These are phyloP conservation scores for Trichosporon ovoides DNA, from an alignment of 1,284 basidiomycete species.

Conservation along the genomic window DNA sequence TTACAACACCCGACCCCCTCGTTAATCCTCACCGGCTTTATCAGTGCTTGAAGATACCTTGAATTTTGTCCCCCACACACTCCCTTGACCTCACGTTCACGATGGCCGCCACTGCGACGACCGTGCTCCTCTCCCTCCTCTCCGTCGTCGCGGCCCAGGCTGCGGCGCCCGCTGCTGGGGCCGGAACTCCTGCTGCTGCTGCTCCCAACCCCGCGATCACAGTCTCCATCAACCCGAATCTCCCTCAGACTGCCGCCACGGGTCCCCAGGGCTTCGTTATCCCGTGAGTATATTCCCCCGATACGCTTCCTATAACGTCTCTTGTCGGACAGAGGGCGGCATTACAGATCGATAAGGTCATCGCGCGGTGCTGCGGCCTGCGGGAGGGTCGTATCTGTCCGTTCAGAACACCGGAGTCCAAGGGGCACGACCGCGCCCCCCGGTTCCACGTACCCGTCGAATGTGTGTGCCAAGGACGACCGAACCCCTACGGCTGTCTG, in stretches of 20 bases:
- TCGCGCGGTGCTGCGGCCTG: too few relatives aligned
- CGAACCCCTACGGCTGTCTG: too few relatives aligned
- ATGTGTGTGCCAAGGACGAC: neutral
- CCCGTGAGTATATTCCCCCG: constrained; percentile 42
- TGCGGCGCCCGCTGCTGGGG: constrained; percentile 9
- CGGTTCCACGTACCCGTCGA: neutral
- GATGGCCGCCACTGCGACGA: constrained; percentile 20
- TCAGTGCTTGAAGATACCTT: too few relatives aligned
- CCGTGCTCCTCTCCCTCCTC: constrained; percentile 22
- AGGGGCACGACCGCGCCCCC: too few relatives aligned
- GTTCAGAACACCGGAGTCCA: too few relatives aligned
- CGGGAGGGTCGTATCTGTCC: too few relatives aligned
- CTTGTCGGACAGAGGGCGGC: too few relatives aligned
- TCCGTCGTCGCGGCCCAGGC: constrained; percentile 18
- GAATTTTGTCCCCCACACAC: neutral
- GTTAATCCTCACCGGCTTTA: neutral
- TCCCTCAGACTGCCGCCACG: constrained; percentile 32
- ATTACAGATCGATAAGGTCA: too few relatives aligned
- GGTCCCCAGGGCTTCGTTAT: constrained; percentile 35
- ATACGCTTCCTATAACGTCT: too few relatives aligned
- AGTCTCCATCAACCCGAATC: constrained; percentile 22
- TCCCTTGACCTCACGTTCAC: constrained; percentile 6
- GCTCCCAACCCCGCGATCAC: constrained; percentile 6
- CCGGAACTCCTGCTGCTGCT: constrained; percentile 1
- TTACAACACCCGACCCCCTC: neutral